Base-by-base conservation (phyloP, 2,329 filamentous ascomycete genomes). In the Macrophomina pseudophaseolina region DNA sequence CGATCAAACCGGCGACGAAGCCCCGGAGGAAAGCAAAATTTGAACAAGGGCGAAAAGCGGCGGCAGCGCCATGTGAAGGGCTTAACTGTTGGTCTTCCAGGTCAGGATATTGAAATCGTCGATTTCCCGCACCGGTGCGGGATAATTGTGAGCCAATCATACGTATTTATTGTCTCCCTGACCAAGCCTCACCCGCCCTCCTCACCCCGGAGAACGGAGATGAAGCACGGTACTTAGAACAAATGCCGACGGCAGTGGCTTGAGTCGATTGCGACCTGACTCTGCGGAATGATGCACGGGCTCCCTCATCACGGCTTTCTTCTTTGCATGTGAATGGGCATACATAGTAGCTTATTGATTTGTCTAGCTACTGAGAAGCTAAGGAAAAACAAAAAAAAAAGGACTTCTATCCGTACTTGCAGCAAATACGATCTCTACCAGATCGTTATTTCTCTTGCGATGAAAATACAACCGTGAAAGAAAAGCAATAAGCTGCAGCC, bases 201-300 rank as follows among this genome's bases (percentile, higher is more conserved):
- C 23, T 23, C 23, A 2, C 23, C 23, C 23, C 23, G 23, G 23
- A 23, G 40, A 38, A 62, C 58, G 58, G 58, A 62, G 32, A 62
- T 49, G 44, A 62, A 35, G 56, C 40, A 49, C 42, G 58, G 42
- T 49, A 51, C 32, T 18, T 49, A 23, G 44, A 38, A 49, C 18
- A n/a, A 49, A 14, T 49, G 42, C 42, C 44, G 58, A 49, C 58
- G 58, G 58, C 42, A 49, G 58, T 62, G 58, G 58, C 42, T 49
- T 44, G 30, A 23, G 58, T 49, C 32, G 6, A 53, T 53, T 53
- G 49, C 49, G 23, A 53, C 30, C 18, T 53, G 28, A 32, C 28
- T 46, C 23, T 32, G 35, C n/a, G 23, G 38, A 11, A 8, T 14
- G n/a, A 16, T 32, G 54, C 58, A 49, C 58, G 44, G 58, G 49